Evolutionary conservation across 2,329 filamentous ascomycete species (phyloP), one percentile per base, ranked within the genome.

Genomic region (Mariannaea elegans): DNA sequence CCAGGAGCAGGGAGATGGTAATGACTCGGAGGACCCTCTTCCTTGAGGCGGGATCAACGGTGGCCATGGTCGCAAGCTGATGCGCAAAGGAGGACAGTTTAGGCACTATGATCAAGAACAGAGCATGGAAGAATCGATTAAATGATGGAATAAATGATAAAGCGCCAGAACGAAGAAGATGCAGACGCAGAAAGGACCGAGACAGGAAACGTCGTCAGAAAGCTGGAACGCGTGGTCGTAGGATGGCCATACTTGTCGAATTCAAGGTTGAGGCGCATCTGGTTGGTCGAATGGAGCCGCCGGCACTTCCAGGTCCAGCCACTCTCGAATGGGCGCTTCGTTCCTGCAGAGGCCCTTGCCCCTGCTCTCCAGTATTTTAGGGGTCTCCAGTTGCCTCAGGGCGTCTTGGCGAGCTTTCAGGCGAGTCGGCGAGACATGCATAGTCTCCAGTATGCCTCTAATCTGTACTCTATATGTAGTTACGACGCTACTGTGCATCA

Each of bases 21-120:
- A 98, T 87, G 69, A 98, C 93, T 71, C 85, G 89, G 63, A 98
- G 82, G 65, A 97, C 93, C 79, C 84, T 89, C 79, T 92, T 97
- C 63, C 94, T 88, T 75, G 81, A 82, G 56, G 78, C 75, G 46
- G 83, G 76, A 67, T 86, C 83, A 29, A 87, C 78, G 12, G 70
- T 57, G 41, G 80, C 77, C 80, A 82, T 82, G 57, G 57, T 27
- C 48, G 49, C 29, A 47, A 32, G 34, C n/a, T 42, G 27, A 39
- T 64, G 52, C 47, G 36, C 41, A 39, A 34, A 54, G 54, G 27
- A 44, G 50, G 59, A 36, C 36, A 55, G 19, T 16, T 50, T 21
- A 24, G 34, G 55, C 47, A 44, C n/a, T n/a, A n/a, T 10, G 31
- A 41, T 36, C 31, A 50, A 19, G n/a, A 39, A 21, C 6, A 41